Base-by-base conservation (phyloP, 2,329 filamentous ascomycete species). In the Penicillium aurantiogriseum region DNA sequence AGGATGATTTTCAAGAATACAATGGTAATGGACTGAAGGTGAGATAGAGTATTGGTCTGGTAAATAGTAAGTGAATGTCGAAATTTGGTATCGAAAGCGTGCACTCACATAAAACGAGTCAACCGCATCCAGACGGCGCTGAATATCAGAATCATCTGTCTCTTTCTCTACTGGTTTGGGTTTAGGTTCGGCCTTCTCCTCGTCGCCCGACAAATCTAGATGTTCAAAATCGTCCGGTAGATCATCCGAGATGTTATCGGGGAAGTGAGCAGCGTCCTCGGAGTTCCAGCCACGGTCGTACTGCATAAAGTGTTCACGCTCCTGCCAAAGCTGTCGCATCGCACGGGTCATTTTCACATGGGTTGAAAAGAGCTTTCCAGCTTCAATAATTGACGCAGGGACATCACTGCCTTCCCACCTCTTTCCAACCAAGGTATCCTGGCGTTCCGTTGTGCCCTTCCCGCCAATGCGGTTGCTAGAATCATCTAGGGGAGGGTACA, bases 331-430 rank as follows among this genome's bases (percentile, higher is more conserved):
- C 75, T 99, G 94, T 54, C 91, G 86, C 76, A 95, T 93, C 5
- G 91, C 91, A 59, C 94, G 83, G 0, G 92, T 96, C 83, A 96
- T 96, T 64, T 93, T 85, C 73, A 97, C 94, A 51, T 94, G 85
- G 57, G 85, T 88, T 0, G 92, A 90, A 74, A 99, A 99, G 1
- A 99, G 80, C 69, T 94, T 89, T 8, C 94, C 94, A 7, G 94
- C 94, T 75, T 99, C 94, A 17, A 97, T 83, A 58, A 99, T 97
- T 1, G 93, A 97, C 8, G 91, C 88, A 9, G 94, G 94, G 11
- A 99, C 73, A 70, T 96, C 92, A 61, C 90, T 90, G n/a, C 92
- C 92, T 74, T 95, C 89, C 92, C 92, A 97, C 70, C 85, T 90
- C 39, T 90, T 85, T 15, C 91, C 91, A 3, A 96, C 91, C 23